Base-by-base conservation (phyloP, 31 red algal species). In the Asparagopsis taxiformis region DNA sequence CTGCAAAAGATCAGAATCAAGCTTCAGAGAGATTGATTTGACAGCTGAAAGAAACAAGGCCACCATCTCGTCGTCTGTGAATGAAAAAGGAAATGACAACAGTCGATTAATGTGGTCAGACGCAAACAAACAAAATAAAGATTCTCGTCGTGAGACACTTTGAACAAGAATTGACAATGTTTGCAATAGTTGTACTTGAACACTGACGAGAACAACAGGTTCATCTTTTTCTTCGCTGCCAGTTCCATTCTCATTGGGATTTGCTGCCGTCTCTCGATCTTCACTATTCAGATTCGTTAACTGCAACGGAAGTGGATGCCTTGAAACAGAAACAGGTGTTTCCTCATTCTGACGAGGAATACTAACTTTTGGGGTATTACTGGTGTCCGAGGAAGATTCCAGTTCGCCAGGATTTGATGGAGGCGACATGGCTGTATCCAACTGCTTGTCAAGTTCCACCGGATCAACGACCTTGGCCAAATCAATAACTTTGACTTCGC, bases 151-250 rank as follows among this genome's bases (percentile, higher is more conserved):
- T 24, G 68, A 67, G 10, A 88, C 67, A 37, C 84, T 88, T 30
- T 88, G 84, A 62, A 88, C 61, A 37, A 88, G 43, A 33, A 88
- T 88, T 15, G 84, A 88, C 2, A 85, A 46, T 13, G 81, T 60
- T 31, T 75, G 81, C 51, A 85, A 68, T 24, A 85, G 32, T 25
- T 85, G 81, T 11, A 70, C 57, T 35, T 85, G 81, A 74, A 85
- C 59, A 59, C 71, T 2, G 53, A 59, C 52, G 34, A 41, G 29
- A n/a, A 26, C 2, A 11, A 3, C 58, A 32, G 13, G 6, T 4
- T 25, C 26, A 30, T 22, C 20, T 30, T 26, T 26, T 3, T 13
- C 26, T 5, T 62, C 24, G 3, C 23, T 32, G 31, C 31, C 58
- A 30, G 23, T 13, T 13, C 26, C 24, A 5, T 3, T 28, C 3